Conservation (phyloP, 768 basidiomycete species). For the Dioszegia aurantiaca region DNA sequence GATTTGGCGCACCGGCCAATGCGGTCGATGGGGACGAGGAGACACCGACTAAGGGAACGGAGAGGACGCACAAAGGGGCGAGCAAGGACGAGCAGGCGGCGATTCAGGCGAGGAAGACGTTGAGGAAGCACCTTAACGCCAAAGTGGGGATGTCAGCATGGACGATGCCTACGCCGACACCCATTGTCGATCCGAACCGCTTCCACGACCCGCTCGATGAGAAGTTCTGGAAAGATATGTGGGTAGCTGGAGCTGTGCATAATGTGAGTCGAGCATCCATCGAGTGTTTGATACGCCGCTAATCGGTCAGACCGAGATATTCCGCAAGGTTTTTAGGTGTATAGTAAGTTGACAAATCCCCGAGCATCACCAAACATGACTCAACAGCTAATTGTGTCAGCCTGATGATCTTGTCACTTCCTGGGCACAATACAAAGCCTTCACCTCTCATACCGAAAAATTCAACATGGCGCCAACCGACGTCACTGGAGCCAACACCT, state of each 20-base stretch:
- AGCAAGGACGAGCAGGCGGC: conserved; percentile 55
- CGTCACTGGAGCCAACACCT: conserved; percentile 37
- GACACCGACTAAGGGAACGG: conserved; percentile 57
- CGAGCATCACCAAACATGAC: neutral
- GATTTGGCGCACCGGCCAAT: conserved; percentile 60
- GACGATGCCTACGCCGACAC: conserved; percentile 66
- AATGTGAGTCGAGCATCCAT: conserved; percentile 62
- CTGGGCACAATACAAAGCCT: conserved; percentile 95
- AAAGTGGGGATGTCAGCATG: conserved; percentile 61
- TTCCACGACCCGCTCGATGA: conserved; percentile 89
- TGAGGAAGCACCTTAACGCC: conserved; percentile 60
- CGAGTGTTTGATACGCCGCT: neutral
- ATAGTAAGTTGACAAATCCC: conserved; percentile 52
- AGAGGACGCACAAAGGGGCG: conserved; percentile 55
- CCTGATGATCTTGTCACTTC: conserved; percentile 90
- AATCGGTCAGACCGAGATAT: conserved; percentile 77
- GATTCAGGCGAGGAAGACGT: conserved; percentile 57
- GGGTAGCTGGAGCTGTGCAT: conserved; percentile 80
- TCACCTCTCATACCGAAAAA: conserved; percentile 56
- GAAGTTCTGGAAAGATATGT: conserved; percentile 82
- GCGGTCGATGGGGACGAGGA: conserved; percentile 57
- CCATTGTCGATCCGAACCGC: conserved; percentile 67
- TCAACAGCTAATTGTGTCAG: conserved; percentile 21
- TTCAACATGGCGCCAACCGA: conserved; percentile 51
- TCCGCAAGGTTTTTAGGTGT: conserved; percentile 88